Base-by-base conservation (phyloP, 2,329 filamentous ascomycete species). In the Neonectria sp. region DNA sequence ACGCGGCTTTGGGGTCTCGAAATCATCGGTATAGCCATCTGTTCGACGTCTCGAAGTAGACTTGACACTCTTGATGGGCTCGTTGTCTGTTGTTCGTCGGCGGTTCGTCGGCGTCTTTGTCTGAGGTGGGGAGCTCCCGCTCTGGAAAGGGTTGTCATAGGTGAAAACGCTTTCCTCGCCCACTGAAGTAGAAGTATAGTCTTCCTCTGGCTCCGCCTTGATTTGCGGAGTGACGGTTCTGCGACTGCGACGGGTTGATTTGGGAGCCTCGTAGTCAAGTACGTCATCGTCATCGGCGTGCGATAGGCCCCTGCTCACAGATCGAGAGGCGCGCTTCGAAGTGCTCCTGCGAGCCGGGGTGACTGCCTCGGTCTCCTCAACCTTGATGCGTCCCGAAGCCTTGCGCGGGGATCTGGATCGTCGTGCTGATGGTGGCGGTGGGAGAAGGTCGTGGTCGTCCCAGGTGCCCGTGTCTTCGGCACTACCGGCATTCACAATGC, bases 91-190 rank as follows among this genome's bases (percentile, higher is more conserved):
- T n/a, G 85, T 86, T 73, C 84, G 85, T 69, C 88, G 83, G 48
- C 87, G 86, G 65, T 82, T 82, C 71, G 78, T 82, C 25, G 87
- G 82, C 31, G 85, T 83, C 78, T 83, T 84, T 31, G 85, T 81
- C 2, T 81, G 79, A 6, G 87, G 81, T 2, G 93, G 91, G 11
- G 93, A 92, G 79, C 91, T 93, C 46, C 94, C 74, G 77, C 93
- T 93, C 79, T 98, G 95, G 78, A 98, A 98, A 0, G 95, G 95
- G 76, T 98, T 98, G 60, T 98, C 94, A 73, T 91, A 88, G 2
- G 92, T 94, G 80, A 98, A 98, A 35, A 93, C 91, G 75, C 87
- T 92, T 37, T 73, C 68, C 37, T 88, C 87, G 7, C 87, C 86
- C 45, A 84, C 81, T 25, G 69, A 63, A 31, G 61, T 6, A 48